phyloP scores from a whole-genome alignment of 2,329 filamentous ascomycete genomes.

The Ceratocystis destructans region DNA sequence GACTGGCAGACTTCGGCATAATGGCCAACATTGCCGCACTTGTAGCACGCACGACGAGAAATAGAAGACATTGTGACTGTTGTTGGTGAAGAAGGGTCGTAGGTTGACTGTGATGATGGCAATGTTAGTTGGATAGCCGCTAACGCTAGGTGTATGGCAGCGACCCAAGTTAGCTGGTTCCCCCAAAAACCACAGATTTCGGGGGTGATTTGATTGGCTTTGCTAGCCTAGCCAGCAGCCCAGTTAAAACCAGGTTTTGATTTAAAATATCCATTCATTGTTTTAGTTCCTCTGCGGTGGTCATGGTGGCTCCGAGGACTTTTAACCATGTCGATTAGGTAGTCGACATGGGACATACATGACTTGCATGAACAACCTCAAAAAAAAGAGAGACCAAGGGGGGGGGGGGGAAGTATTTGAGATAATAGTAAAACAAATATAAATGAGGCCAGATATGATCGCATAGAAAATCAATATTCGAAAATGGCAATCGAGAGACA shows the following conservation, averaged over 20 bases:
- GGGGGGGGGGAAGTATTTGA: not conserved
- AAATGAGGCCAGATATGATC: not conserved
- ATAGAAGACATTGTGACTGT: conserved; percentile 55
- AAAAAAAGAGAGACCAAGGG: not conserved
- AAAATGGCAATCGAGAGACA: not conserved
- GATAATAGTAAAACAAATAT: not conserved
- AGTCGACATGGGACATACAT: not conserved
- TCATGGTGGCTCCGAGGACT: not conserved
- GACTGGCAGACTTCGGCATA: conserved; percentile 89
- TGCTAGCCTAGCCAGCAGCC: not conserved
- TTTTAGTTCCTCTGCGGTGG: not conserved
- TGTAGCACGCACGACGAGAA: conserved; percentile 72
- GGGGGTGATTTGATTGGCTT: not conserved
- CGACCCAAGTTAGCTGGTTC: too few species aligned
- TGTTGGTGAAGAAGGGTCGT: not conserved
- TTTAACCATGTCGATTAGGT: not conserved
- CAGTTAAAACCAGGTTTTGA: not conserved
- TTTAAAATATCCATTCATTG: not conserved
- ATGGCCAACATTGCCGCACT: conserved; percentile 71
- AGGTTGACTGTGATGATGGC: too few species aligned
- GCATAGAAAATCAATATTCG: not conserved
- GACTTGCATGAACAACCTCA: not conserved
- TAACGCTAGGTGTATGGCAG: too few species aligned
- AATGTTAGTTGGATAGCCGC: conserved; percentile 1
- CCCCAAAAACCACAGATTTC: too few species aligned